Base-by-base conservation (phyloP, 169 alveolate species). In the Plasmodium falciparum region DNA sequence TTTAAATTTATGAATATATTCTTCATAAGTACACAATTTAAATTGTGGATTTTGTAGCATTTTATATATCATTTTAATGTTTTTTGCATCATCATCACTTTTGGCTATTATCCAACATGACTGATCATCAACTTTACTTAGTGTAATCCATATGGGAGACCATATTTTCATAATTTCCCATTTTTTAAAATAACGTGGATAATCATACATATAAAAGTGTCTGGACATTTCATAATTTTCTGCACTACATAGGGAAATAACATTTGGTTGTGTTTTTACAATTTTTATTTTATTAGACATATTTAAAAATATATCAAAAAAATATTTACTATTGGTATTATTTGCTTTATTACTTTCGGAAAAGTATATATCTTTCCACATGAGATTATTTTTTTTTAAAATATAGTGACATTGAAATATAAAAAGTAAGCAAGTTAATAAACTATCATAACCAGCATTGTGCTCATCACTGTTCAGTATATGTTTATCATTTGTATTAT, bases 151-250 rank as follows among this genome's bases (percentile, higher is more conserved):
- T 39, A 96, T 93, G 2, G 98, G 98, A 1, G 98, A 96, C 96
- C 96, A 90, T 26, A 96, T 94, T 89, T 96, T 96, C 97, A 95
- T 94, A 50, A 96, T 93, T 39, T 96, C 97, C 97, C 97, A 96
- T 89, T 96, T 96, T 74, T 93, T 93, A 97, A 97, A 96, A 56
- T 91, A 73, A 49, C 76, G 85, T 9, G 98, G 98, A 88, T 88
- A 95, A 49, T 93, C 95, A 62, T 91, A 74, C 98, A 96, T 96
- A 43, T 93, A 71, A 54, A 96, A 95, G 86, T 96, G 97, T 74
- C 96, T 91, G 20, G 93, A 93, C 96, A 93, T 93, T 70, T 95
- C 97, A 50, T 88, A 90, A 74, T 96, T 96, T 66, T 91, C 95
- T 43, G 75, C 26, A 13, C 95, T 93, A 5, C 94, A 74, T 73